A percentile compares a stretch with the other conserved stretches of the same genome.
phyloP scores from a whole-genome alignment of 768 basidiomycete species.

The Gyrodon lividus region DNA sequence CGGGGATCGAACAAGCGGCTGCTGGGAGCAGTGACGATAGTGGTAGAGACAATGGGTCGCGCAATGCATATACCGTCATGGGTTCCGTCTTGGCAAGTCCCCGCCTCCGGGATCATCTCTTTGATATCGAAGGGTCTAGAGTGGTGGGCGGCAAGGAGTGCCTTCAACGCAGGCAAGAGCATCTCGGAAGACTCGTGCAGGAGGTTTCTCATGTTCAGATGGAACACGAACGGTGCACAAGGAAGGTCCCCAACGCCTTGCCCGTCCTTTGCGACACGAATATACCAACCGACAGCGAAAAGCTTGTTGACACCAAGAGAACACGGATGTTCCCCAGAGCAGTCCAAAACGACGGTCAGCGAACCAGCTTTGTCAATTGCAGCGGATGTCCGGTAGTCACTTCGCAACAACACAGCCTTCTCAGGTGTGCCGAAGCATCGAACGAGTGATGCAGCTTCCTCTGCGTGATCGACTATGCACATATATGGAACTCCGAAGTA shows the following conservation, averaged over 20 bases:
- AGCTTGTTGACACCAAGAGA: slow-evolving; percentile 2
- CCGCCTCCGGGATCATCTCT: no score
- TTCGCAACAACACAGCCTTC: neutral
- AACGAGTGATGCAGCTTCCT: slow-evolving; percentile 3
- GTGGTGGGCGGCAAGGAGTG: no score
- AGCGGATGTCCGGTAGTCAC: neutral
- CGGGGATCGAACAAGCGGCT: no score
- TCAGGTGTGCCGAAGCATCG: neutral
- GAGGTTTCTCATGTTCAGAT: no score
- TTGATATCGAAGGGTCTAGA: no score
- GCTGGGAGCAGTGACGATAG: no score
- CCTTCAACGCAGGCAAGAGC: no score
- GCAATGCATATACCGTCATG: no score
- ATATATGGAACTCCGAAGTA: slow-evolving; percentile 1
- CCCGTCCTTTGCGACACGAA: slow-evolving; percentile 1
- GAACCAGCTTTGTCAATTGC: neutral
- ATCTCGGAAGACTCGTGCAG: no score
- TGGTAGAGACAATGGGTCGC: no score
- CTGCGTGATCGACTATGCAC: slow-evolving; percentile 5
- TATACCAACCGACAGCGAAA: slow-evolving; percentile 4
- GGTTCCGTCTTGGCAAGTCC: no score
- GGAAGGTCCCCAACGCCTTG: neutral
- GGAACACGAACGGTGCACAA: slow-evolving; percentile 2
- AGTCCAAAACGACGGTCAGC: slow-evolving; percentile 6
- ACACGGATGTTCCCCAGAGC: neutral